Percentiles rank a stretch among this genome's conserved stretches.
Conservation (phyloP, 768 basidiomycete genomes). For the Sarcomyxa edulis region DNA sequence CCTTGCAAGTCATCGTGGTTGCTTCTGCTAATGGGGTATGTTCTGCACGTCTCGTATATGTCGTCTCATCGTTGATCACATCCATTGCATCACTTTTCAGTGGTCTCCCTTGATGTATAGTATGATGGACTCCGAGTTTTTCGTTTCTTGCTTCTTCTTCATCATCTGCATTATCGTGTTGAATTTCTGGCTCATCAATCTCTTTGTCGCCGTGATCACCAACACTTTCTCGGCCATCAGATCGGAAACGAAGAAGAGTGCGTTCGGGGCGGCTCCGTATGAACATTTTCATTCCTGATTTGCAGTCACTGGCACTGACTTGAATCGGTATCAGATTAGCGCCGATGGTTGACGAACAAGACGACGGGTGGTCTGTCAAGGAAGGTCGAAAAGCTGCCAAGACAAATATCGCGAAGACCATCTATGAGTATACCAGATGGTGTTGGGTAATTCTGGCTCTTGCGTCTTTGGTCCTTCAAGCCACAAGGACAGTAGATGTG, state of each 20-base stretch:
- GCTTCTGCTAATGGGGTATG: slow-evolving; percentile 75
- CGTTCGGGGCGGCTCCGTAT: slow-evolving; percentile 80
- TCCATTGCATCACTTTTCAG: slow-evolving; percentile 25
- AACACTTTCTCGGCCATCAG: slow-evolving; percentile 88
- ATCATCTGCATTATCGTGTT: slow-evolving; percentile 78
- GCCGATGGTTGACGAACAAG: slow-evolving; percentile 45
- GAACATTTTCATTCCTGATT: slow-evolving; percentile 19
- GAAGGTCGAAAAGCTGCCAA: slow-evolving; percentile 37
- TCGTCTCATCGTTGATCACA: neutral
- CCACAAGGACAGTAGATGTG: slow-evolving; percentile 54
- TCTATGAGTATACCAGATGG: slow-evolving; percentile 59
- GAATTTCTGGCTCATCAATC: slow-evolving; percentile 92
- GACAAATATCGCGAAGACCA: slow-evolving; percentile 43
- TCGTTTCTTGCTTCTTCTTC: slow-evolving; percentile 84
- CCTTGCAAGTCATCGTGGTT: slow-evolving; percentile 80
- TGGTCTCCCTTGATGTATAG: slow-evolving; percentile 83
- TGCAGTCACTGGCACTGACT: slow-evolving; percentile 1
- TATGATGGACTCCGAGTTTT: slow-evolving; percentile 88
- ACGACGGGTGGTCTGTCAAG: slow-evolving; percentile 55
- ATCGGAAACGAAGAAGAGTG: slow-evolving; percentile 81
- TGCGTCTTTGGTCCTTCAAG: slow-evolving; percentile 66
- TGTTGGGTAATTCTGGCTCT: slow-evolving; percentile 76
- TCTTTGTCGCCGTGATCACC: slow-evolving; percentile 95
- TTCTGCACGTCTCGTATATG: slow-evolving; percentile 8
- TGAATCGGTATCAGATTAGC: slow-evolving; percentile 19